Evolutionary conservation across 495 filamentous ascomycete species (phyloP).

Genomic region (Neurospora sp.): DNA sequence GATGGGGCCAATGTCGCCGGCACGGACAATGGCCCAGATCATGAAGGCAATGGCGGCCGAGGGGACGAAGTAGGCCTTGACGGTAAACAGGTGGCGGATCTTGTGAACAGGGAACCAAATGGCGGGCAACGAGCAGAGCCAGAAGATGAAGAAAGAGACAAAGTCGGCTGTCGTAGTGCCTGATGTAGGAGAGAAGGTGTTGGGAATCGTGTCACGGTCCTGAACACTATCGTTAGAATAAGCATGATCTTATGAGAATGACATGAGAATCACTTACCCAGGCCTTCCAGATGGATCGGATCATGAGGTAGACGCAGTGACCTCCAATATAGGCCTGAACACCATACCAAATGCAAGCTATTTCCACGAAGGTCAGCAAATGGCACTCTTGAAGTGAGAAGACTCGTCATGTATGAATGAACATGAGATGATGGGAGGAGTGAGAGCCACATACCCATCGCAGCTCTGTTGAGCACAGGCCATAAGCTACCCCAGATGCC

Average conservation of each 20-base stretch:
- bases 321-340: slow-evolving; percentile 83
- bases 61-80: slow-evolving; percentile 80
- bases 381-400: not conserved
- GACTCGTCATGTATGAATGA: not conserved
- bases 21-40: slow-evolving; percentile 78
- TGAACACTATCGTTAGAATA: slow-evolving; percentile 10
- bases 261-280: slow-evolving; percentile 25
- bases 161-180: slow-evolving; percentile 71
- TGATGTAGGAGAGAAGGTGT: slow-evolving; percentile 48
- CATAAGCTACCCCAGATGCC: slow-evolving; percentile 83
- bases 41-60: slow-evolving; percentile 78
- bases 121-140: slow-evolving; percentile 67
- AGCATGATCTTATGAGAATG: not conserved
- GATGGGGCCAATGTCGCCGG: slow-evolving; percentile 78
- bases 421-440: not conserved
- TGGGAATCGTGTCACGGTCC: slow-evolving; percentile 48
- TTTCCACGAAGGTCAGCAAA: not conserved
- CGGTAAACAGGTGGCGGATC: slow-evolving; percentile 82
- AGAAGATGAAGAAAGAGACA: slow-evolving; percentile 76
- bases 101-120: slow-evolving; percentile 74
- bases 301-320: slow-evolving; percentile 72
- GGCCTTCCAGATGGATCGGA: slow-evolving; percentile 64
- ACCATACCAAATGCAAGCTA: slow-evolving; percentile 73
- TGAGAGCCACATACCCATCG: slow-evolving; percentile 45
- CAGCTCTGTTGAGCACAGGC: slow-evolving; percentile 85